Conservation (phyloP, 1,284 basidiomycete genomes). For the Apiotrichum domesticum region DNA sequence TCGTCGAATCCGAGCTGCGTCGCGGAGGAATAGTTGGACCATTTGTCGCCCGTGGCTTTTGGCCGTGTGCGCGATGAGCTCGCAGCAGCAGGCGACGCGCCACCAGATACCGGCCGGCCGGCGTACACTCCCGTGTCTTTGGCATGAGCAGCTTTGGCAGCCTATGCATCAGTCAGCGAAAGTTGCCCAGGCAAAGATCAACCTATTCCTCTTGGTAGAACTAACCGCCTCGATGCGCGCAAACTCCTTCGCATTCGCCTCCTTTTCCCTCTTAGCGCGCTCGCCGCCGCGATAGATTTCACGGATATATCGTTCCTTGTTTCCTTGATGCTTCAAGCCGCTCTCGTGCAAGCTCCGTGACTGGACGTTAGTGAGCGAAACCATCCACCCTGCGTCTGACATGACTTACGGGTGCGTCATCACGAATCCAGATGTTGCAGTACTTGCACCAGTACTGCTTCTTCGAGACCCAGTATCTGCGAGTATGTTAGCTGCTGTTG, state of each 20-base stretch:
- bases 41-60: slow-evolving; percentile 57
- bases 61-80: background rate
- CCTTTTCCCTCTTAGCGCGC: slow-evolving; percentile 74
- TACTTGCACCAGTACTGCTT: slow-evolving; percentile 52
- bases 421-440: slow-evolving; percentile 60
- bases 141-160: slow-evolving; percentile 29
- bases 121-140: slow-evolving; percentile 9
- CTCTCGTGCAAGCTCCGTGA: slow-evolving; percentile 89
- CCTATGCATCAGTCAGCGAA: slow-evolving; percentile 13
- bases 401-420: slow-evolving; percentile 66
- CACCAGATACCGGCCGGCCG: slow-evolving; percentile 3
- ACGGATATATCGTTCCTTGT: slow-evolving; percentile 83
- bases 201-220: background rate
- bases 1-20: slow-evolving; percentile 71
- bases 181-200: too few species aligned
- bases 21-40: slow-evolving; percentile 78
- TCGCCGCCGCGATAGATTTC: slow-evolving; percentile 90
- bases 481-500: background rate
- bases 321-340: slow-evolving; percentile 89
- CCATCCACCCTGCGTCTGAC: slow-evolving; percentile 56
- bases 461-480: slow-evolving; percentile 50
- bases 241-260: slow-evolving; percentile 81
- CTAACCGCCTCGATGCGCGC: slow-evolving; percentile 72
- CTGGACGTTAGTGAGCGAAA: slow-evolving; percentile 40
- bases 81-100: background rate